Conservation (phyloP, 2,329 filamentous ascomycete species). For the Seiridium cupressi region DNA sequence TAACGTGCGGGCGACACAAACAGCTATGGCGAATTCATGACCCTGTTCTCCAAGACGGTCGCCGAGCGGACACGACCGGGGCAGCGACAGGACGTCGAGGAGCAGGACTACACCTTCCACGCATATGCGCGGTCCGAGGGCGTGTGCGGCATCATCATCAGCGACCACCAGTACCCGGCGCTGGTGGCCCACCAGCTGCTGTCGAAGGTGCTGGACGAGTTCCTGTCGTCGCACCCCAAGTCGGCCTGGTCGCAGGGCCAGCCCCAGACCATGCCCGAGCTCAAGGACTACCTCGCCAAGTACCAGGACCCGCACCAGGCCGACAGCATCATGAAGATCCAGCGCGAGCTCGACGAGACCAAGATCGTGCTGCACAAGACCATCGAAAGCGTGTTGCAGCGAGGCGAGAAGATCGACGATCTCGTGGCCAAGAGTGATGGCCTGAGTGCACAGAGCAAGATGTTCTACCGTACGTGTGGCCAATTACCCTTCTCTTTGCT, state of each 20-base stretch:
- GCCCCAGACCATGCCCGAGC: slow-evolving; percentile 63
- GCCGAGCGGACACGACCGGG: slow-evolving; percentile 82
- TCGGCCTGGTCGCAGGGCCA: slow-evolving; percentile 61
- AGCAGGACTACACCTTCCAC: slow-evolving; percentile 78
- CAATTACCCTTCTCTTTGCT: not conserved
- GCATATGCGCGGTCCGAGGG: slow-evolving; percentile 74
- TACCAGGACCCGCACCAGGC: slow-evolving; percentile 88
- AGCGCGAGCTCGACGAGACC: slow-evolving; percentile 94
- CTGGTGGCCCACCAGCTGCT: slow-evolving; percentile 85
- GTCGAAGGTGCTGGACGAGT: slow-evolving; percentile 85
- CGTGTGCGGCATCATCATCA: slow-evolving; percentile 74
- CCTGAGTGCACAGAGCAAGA: slow-evolving; percentile 88
- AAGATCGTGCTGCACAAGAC: slow-evolving; percentile 98
- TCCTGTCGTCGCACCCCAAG: slow-evolving; percentile 72
- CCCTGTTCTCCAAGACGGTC: slow-evolving; percentile 81
- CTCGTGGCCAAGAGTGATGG: slow-evolving; percentile 91
- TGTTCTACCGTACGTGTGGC: slow-evolving; percentile 78
- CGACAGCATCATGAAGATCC: slow-evolving; percentile 92
- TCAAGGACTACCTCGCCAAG: slow-evolving; percentile 71
- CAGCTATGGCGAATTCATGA: slow-evolving; percentile 68
- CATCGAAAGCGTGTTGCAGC: slow-evolving; percentile 82
- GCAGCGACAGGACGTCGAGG: slow-evolving; percentile 80
- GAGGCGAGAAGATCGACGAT: slow-evolving; percentile 95
- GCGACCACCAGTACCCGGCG: slow-evolving; percentile 71
- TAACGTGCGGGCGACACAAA: not conserved